Conservation (phyloP, 305 asterid species). For the Fraxinus dipetala region DNA sequence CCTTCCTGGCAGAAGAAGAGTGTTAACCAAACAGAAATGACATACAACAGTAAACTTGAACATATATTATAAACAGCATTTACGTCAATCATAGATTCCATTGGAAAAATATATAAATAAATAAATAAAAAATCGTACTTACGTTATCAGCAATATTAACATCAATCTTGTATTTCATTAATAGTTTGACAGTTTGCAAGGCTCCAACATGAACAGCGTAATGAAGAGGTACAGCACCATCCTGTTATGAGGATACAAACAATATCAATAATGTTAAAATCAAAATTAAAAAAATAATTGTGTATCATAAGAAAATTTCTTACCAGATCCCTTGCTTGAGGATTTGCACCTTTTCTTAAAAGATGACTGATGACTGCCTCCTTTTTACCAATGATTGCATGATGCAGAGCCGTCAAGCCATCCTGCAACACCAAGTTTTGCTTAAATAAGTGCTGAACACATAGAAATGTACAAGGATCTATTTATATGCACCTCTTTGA, state of each 20-base stretch:
- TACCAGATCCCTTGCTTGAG: slow-evolving; percentile 76
- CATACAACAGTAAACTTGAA: background rate
- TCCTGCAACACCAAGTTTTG: slow-evolving; percentile 51
- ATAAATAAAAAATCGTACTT: slow-evolving; percentile 22
- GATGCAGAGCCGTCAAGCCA: slow-evolving; percentile 80
- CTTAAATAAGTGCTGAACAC: background rate
- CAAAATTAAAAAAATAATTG: background rate
- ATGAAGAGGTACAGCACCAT: slow-evolving; percentile 86
- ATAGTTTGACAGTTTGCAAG: slow-evolving; percentile 72
- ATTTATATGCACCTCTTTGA: slow-evolving; percentile 19
- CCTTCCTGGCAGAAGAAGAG: slow-evolving; percentile 54
- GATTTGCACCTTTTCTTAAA: slow-evolving; percentile 80
- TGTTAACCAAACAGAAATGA: background rate
- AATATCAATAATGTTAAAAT: slow-evolving; percentile 7
- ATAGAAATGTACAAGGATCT: slow-evolving; percentile 8
- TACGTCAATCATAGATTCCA: background rate
- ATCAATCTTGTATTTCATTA: slow-evolving; percentile 77
- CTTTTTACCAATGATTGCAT: slow-evolving; percentile 75
- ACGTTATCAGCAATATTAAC: slow-evolving; percentile 81
- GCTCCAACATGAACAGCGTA: slow-evolving; percentile 97
- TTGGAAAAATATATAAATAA: background rate
- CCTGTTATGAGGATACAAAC: slow-evolving; percentile 35
- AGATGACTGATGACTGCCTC: slow-evolving; percentile 94
- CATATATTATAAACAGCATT: background rate
- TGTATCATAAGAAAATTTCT: slow-evolving; percentile 2